Conservation (phyloP, 2,329 filamentous ascomycete genomes). For the Fusarium sp. region DNA sequence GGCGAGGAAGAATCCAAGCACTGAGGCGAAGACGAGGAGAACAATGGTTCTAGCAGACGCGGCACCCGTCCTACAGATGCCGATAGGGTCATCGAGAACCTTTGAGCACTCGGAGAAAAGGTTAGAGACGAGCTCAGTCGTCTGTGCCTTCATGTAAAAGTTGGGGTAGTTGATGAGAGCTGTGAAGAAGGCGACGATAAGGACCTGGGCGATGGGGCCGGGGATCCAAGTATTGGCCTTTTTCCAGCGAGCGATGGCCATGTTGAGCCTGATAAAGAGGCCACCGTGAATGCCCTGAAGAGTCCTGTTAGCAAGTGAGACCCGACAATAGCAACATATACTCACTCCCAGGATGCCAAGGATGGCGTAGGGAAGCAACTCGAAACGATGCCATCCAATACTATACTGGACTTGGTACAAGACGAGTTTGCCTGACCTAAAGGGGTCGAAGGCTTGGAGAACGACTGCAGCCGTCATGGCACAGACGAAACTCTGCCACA, state of each 20-base stretch:
- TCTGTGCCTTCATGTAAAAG: conserved; percentile 92
- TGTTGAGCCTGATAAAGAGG: conserved; percentile 93
- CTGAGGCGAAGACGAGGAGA: conserved; percentile 79
- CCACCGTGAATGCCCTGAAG: conserved; percentile 84
- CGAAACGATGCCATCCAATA: conserved; percentile 91
- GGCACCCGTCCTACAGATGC: conserved; percentile 86
- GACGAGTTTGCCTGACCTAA: conserved; percentile 93
- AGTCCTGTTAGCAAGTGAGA: conserved; percentile 18
- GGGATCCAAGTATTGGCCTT: conserved; percentile 70
- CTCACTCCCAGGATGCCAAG: conserved; percentile 81
- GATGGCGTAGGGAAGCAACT: conserved; percentile 84
- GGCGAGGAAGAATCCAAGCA: conserved; percentile 84
- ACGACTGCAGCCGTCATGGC: conserved; percentile 98
- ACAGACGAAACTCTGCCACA: conserved; percentile 99
- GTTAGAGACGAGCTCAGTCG: conserved; percentile 87
- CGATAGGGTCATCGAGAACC: conserved; percentile 83
- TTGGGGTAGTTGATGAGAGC: conserved; percentile 95
- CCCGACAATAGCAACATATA: not conserved
- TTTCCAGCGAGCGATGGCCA: conserved; percentile 83
- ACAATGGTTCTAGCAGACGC: conserved; percentile 84
- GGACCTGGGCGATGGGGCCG: conserved; percentile 79
- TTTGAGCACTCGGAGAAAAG: conserved; percentile 91
- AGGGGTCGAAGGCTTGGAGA: conserved; percentile 90
- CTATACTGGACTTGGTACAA: conserved; percentile 96
- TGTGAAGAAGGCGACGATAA: conserved; percentile 79